Base-by-base conservation (phyloP, 140 eudicot genomes). In the Bidens hawaiensis region DNA sequence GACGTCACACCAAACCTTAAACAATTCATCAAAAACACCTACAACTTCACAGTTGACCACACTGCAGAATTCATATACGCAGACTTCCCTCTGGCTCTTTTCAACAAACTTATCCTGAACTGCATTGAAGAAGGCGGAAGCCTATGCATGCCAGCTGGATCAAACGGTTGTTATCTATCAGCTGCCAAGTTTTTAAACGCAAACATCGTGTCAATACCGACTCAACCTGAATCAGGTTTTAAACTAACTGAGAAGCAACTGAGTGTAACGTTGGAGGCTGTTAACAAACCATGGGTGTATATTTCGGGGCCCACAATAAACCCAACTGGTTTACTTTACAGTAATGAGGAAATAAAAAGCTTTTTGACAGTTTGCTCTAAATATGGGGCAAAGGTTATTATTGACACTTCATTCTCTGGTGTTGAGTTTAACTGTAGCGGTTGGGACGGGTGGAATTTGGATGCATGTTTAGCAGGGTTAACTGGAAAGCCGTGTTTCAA, bases 91-190 rank as follows among this genome's bases (percentile, higher is more conserved):
- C 71, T 79, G 13, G 88, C 82, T 34, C 94, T 90, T 70, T 90
- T 90, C 74, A 90, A 67, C 43, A 87, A 90, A 79, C 71, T 90
- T 65, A 85, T 87, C 30, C 88, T 81, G 42, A 83, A 91, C 70
- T 90, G 97, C 79, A 87, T 80, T 22, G 85, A 87, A 73, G 97
- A 90, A 79, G 82, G 86, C 33, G 97, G 96, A 25, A 90, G 85
- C 38, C 58, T 90, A 33, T 90, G 97, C 76, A 76, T 90, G 72
- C 96, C 97, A 14, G 47, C 79, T 46, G 94, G 96, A 28, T 65
- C 91, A 22, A 90, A 90, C 50, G 97, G 97, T 26, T 73, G 75
- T 61, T 87, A 81, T 60, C 77, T 87, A 21, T 78, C 90, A 33
- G 83, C 97, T 58, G 96, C 97, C 60, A 82, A 82, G 60, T 84